Percentiles rank a stretch among this genome's conserved stretches.
Evolutionary conservation across 2,329 filamentous ascomycete species (phyloP).

Genomic region (Lasiodiplodia sp.): DNA sequence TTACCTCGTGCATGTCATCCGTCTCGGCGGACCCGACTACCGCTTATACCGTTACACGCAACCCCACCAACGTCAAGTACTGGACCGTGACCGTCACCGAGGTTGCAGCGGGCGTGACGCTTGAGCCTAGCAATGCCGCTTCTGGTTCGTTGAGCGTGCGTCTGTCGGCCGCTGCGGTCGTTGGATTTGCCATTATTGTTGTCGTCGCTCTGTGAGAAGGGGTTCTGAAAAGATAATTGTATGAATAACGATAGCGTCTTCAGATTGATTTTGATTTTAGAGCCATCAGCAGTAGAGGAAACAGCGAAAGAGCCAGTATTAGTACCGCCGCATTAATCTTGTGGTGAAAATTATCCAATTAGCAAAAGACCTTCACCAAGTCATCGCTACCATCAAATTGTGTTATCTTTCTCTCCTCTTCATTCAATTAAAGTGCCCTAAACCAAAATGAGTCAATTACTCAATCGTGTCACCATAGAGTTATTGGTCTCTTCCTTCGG

Average conservation of each 20-base stretch:
- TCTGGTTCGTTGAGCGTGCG: background rate
- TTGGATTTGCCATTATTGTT: background rate
- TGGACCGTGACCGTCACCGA: conserved; percentile 37
- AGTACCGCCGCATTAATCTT: too few species aligned
- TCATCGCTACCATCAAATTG: too few species aligned
- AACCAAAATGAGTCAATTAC: too few species aligned
- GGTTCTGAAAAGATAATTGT: background rate
- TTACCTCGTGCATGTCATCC: background rate
- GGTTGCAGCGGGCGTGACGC: conserved; percentile 33
- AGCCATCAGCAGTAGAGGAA: too few species aligned
- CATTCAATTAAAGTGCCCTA: too few species aligned
- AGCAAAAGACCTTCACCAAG: too few species aligned
- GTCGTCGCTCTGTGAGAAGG: background rate
- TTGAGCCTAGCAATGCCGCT: background rate
- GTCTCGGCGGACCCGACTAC: background rate
- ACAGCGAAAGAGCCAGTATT: too few species aligned
- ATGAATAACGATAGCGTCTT: background rate
- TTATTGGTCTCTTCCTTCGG: too few species aligned
- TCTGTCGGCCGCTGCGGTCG: background rate
- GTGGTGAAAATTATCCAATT: too few species aligned
- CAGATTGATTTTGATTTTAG: background rate
- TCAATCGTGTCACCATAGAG: too few species aligned
- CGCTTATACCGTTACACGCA: background rate
- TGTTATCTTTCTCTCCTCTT: too few species aligned
- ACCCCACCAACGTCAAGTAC: conserved; percentile 34